Percentiles rank a stretch among this genome's conserved stretches.
These are phyloP conservation scores for Candida ascalaphidarum DNA, from an alignment of 805 yeast species.

Conservation along the genomic window DNA sequence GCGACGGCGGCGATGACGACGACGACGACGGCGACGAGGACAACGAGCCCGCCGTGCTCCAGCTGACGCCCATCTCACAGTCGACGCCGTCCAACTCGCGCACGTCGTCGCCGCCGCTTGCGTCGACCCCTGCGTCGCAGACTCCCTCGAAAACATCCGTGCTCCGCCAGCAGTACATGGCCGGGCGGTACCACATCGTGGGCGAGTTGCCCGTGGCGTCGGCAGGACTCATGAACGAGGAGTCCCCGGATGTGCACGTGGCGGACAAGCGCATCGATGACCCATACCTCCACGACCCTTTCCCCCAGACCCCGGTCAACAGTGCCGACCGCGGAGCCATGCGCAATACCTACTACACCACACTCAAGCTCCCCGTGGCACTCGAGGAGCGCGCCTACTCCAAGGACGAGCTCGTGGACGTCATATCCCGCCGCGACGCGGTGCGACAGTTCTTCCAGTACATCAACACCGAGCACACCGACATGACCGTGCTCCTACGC, in stretches of 20 bases:
- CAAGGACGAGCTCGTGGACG: neutral
- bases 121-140: no score
- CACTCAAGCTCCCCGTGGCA: no score
- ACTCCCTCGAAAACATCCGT: no score
- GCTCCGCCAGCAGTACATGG: no score
- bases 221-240: slow-evolving; percentile 27
- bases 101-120: slow-evolving; percentile 26
- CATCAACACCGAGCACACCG: slow-evolving; percentile 9
- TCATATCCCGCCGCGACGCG: slow-evolving; percentile 4
- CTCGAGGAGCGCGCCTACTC: no score
- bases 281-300: slow-evolving; percentile 12
- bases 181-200: slow-evolving; percentile 19
- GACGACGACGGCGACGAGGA: slow-evolving; percentile 5
- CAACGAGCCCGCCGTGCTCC: neutral
- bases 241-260: slow-evolving; percentile 20
- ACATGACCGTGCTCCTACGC: slow-evolving; percentile 5
- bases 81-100: slow-evolving; percentile 35
- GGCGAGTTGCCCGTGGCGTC: slow-evolving; percentile 24
- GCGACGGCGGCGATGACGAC: slow-evolving; percentile 4
- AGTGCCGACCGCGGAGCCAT: neutral
- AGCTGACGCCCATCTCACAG: slow-evolving; percentile 31
- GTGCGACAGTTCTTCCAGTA: slow-evolving; percentile 18
- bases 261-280: slow-evolving; percentile 31
- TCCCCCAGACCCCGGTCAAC: neutral
- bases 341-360: neutral